Conservation (phyloP, 2,329 filamentous ascomycete species). For the Colletotrichum abscissum region DNA sequence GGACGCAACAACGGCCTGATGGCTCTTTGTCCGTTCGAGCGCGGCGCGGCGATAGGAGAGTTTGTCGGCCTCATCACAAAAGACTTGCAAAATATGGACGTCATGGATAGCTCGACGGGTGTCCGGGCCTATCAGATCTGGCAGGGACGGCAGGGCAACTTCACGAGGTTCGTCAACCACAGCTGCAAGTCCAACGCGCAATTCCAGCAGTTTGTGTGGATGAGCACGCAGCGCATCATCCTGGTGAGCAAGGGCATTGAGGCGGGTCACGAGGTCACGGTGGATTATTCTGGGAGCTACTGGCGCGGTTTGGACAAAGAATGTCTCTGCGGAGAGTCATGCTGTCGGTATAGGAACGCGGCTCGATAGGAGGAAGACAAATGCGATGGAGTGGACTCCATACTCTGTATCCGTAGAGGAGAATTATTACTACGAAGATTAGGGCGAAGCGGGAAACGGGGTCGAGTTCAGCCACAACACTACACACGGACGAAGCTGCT, state of each 20-base stretch:
- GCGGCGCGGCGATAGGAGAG: conserved; percentile 64
- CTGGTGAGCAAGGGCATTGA: conserved; percentile 66
- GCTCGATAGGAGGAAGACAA: not conserved
- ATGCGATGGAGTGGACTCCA: too few species aligned
- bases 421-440: not conserved
- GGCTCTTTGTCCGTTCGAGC: conserved; percentile 59
- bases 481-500: not conserved
- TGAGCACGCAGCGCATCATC: conserved; percentile 64
- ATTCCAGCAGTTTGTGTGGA: conserved; percentile 67
- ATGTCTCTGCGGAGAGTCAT: conserved; percentile 64
- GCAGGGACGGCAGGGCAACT: conserved; percentile 67
- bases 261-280: conserved; percentile 64
- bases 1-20: conserved; percentile 66
- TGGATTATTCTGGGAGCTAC: conserved; percentile 69
- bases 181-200: conserved; percentile 68
- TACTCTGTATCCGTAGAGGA: too few species aligned
- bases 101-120: conserved; percentile 60
- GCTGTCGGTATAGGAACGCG: conserved; percentile 56
- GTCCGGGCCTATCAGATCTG: conserved; percentile 63
- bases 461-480: not conserved
- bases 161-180: conserved; percentile 69
- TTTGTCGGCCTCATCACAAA: conserved; percentile 66
- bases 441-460: not conserved
- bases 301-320: conserved; percentile 66
- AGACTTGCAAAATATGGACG: conserved; percentile 62